Percentiles rank a stretch among this genome's conserved stretches.
phyloP scores from a whole-genome alignment of 192 early-diverging fungal genomes.

The Spizellomyces punctatus region DNA sequence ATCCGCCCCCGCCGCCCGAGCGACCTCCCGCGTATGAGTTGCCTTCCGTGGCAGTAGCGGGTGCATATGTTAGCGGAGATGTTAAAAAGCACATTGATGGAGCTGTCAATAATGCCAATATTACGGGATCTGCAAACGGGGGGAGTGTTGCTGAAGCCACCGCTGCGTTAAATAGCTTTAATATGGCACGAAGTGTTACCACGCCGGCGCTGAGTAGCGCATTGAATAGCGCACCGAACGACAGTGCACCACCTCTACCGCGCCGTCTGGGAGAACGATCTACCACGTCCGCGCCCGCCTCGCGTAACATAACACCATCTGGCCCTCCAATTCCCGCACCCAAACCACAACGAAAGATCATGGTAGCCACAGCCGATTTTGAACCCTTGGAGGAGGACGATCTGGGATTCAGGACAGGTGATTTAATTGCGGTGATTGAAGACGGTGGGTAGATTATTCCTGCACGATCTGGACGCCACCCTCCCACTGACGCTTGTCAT shows the following conservation, averaged over 20 bases:
- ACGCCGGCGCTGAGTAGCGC: not conserved
- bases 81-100: too few species aligned
- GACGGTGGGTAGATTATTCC: constrained; percentile 1
- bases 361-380: constrained; percentile 22
- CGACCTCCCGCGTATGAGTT: constrained; percentile 2
- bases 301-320: not conserved
- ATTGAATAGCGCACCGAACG: not conserved
- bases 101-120: too few species aligned
- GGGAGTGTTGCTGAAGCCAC: too few species aligned
- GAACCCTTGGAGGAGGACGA: constrained; percentile 16
- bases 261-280: not conserved
- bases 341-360: constrained; percentile 3
- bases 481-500: not conserved
- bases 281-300: constrained; percentile 1
- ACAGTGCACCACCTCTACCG: not conserved
- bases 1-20: too few species aligned
- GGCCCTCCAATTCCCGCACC: not conserved
- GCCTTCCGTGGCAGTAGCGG: not conserved
- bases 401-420: constrained; percentile 26
- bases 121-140: too few species aligned
- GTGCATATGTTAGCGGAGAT: not conserved
- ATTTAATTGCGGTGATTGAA: constrained; percentile 26
- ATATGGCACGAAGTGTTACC: not conserved
- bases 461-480: too few species aligned
- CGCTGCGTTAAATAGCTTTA: too few species aligned